Evolutionary conservation across 352 stramenopile species (phyloP), one percentile per base, ranked within the genome.

Genomic region (Elongisporangium anandrum): DNA sequence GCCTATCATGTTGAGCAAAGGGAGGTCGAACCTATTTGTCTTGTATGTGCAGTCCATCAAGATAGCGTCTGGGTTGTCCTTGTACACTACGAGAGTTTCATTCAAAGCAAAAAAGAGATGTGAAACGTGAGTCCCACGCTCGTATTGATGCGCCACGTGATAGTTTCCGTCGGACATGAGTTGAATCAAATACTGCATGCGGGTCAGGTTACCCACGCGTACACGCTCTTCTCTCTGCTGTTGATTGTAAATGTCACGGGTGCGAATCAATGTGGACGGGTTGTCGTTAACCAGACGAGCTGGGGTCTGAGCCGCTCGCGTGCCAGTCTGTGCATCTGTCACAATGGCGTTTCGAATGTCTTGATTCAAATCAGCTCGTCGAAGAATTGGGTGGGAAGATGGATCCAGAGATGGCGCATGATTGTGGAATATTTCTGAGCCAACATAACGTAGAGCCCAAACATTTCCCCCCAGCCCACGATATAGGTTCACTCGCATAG

Each of bases 21-120:
- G 63, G 22, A 74, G 59, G 15, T 58, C 51, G 39, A 63, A 70
- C 6, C 41, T n/a, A 50, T 74, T 74, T 2, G 63, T 74, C 3
- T 21, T 17, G 19, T 63, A 68, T 13, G 67, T 74, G 20, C 63
- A 74, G n/a, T 68, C 59, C 45, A 70, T 58, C 15, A 70, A 19
- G 2, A 71, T 50, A 4, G 57, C 59, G 23, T 71, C 52, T n/a
- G 45, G 57, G 17, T 64, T 71, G 1, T 23, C 17, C 13, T 3
- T 29, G 38, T 63, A 71, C 6, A 65, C 59, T 24, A 20, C 8
- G 19, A 71, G 20, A 0, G 60, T 47, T 2, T 61, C 50, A 12
- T 63, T 54, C 13, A 56, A 21, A 1, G 49, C 60, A 22, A 68
- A 60, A 57, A 64, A 19, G 7, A 66, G 39, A 13, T 66, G 61